phyloP scores from a whole-genome alignment of 371 early-diverging fungal genomes.

The Saksenaea vasiformis region DNA sequence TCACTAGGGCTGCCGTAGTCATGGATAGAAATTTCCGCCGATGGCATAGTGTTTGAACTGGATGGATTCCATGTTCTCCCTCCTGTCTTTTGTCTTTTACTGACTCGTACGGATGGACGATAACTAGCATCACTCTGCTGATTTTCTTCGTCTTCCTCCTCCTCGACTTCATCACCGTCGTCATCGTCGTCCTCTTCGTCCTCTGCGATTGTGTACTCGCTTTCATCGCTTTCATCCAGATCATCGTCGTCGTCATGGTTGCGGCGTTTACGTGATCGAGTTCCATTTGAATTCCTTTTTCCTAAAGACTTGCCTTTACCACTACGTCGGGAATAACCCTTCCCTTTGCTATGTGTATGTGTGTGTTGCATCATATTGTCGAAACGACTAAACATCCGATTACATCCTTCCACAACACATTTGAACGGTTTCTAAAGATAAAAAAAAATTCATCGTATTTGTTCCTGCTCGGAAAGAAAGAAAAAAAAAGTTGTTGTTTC shows the following conservation, averaged over 20 bases:
- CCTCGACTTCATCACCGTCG: neutral
- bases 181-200: neutral
- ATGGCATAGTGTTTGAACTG: neutral
- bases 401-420: conserved; percentile 52
- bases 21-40: conserved; percentile 4
- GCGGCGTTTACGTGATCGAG: neutral
- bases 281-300: neutral
- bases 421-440: conserved; percentile 49
- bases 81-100: neutral
- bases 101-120: conserved; percentile 5
- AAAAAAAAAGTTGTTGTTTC: neutral
- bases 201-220: too few relatives aligned
- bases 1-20: conserved; percentile 68
- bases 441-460: conserved; percentile 1
- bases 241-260: neutral
- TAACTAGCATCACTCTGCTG: conserved; percentile 24
- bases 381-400: conserved; percentile 56
- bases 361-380: conserved; percentile 66
- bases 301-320: neutral
- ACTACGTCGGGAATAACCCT: conserved; percentile 9
- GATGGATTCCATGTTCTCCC: neutral
- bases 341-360: conserved; percentile 46
- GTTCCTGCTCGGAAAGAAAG: neutral
- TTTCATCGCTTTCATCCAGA: too few relatives aligned
- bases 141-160: conserved; percentile 20